phyloP scores from a whole-genome alignment of 1,284 basidiomycete genomes.

The Irpex sp. region DNA sequence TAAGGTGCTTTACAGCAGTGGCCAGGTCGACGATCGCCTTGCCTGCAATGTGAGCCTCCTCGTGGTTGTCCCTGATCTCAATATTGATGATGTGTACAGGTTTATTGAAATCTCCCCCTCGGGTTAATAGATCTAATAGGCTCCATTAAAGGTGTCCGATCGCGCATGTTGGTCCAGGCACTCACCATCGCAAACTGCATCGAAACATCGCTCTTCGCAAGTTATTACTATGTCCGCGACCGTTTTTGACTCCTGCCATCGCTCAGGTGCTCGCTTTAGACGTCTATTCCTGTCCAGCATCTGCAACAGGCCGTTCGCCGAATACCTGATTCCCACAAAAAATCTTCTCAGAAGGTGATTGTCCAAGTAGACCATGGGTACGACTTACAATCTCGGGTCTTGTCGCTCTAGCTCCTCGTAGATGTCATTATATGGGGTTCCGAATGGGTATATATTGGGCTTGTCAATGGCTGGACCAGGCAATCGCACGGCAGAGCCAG shows the following conservation, averaged over 20 bases:
- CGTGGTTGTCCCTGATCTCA: slow-evolving; percentile 99
- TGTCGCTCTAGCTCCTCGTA: slow-evolving; percentile 90
- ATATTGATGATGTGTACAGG: slow-evolving; percentile 97
- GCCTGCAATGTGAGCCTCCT: slow-evolving; percentile 95
- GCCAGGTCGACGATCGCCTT: slow-evolving; percentile 95
- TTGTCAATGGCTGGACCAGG: slow-evolving; percentile 97
- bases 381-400: slow-evolving; percentile 78
- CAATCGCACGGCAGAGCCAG: slow-evolving; percentile 94
- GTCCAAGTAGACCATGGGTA: not conserved
- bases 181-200: slow-evolving; percentile 96
- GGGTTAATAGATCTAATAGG: slow-evolving; percentile 74
- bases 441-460: slow-evolving; percentile 96
- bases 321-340: slow-evolving; percentile 58
- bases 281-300: slow-evolving; percentile 97
- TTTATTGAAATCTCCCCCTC: slow-evolving; percentile 91
- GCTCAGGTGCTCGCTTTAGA: slow-evolving; percentile 91
- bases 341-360: not conserved
- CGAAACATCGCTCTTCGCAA: slow-evolving; percentile 98
- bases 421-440: slow-evolving; percentile 97
- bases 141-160: not conserved
- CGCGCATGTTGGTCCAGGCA: slow-evolving; percentile 11
- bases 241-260: slow-evolving; percentile 91
- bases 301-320: slow-evolving; percentile 93
- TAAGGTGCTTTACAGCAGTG: slow-evolving; percentile 60
- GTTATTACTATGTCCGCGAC: slow-evolving; percentile 97